Base-by-base conservation (phyloP, 1,284 basidiomycete species). In the Polyporus tsugae region DNA sequence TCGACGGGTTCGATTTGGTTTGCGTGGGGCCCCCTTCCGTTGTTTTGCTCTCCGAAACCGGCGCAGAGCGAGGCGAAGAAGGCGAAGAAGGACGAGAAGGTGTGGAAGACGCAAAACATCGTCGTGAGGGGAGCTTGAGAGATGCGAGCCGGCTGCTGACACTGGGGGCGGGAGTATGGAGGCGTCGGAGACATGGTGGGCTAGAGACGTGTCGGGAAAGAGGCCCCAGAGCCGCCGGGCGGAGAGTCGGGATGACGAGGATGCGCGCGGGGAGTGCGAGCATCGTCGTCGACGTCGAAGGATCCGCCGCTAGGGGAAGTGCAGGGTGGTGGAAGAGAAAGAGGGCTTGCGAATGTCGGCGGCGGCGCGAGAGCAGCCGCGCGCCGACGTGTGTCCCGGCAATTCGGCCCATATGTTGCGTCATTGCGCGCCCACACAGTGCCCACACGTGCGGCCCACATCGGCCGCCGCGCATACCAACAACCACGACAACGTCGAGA, bases 1-100 rank as follows among this genome's bases (percentile, higher is more conserved):
- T 13, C 35, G 55, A n/a, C 11, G 38, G 6, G 36, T 29, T 38
- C n/a, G 58, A 41, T 22, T 82, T 84, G 53, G 67, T 11, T 25
- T 52, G 22, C 1, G 46, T 15, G 22, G 22, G 4, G 4, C 10
- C 46, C 10, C 22, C 61, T 4, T 65, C 58, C 0, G 71, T 41
- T 2, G 66, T n/a, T 39, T 64, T 68, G 35, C 19, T 38, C 35
- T 58, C 6, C 66, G 57, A 13, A 62, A 22, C 52, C 25, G 46
- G 35, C 1, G 60, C 6, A 13, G 66, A 33, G 3, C 62, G 11
- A 22, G 46, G 4, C 41, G 65, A 55, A 2, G 68, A 33, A 2
- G 62, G 17, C 7, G 35, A 29, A 10, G 66, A 33, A 13, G 61
- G 44, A 4, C 63, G 60, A 22, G 63, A 19, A 11, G 61, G 42